Base-by-base conservation (phyloP, 2,329 filamentous ascomycete species). In the Macroventuria anomochaeta region DNA sequence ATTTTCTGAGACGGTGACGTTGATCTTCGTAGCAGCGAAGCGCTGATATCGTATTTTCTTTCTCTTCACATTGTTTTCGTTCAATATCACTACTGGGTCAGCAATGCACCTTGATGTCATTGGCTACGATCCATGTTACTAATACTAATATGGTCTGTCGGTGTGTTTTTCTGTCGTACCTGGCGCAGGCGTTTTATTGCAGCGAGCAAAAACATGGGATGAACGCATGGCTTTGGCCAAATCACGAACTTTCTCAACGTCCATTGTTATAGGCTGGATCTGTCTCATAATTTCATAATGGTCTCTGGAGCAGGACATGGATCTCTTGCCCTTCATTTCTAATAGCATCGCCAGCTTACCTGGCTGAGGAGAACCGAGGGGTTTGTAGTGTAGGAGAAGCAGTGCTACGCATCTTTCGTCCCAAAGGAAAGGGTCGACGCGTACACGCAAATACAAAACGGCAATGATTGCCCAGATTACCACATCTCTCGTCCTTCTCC, bases 241-340 rank as follows among this genome's bases (percentile, higher is more conserved):
- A 37, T 55, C 36, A 55, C 46, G 53, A 55, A 46, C 21, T 46
- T 46, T 55, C 44, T 42, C 41, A 42, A 54, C 33, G 29, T 54
- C 49, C 46, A 54, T 54, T 49, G 46, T 31, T 33, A 54, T 54
- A 33, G 51, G 39, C 51, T 54, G 51, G 44, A 40, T 40, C 40
- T 49, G 51, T 49, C 29, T 54, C 44, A 54, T 49, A n/a, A 40
- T 40, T 49, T 49, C 51, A 36, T 54, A 49, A 54, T 54, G 28
- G 44, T 54, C 18, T 39, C 29, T 29, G 39, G 44, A 34, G 46
- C 44, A 49, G 44, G 40, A 36, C 18, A 23, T 25, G 46, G 20
- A 17, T 44, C 36, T 54, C 39, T 34, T 44, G 44, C 44, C 10
- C 34, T 44, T 48, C 44, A 12, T 49, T 49, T 49, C 46, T 44